A percentile compares a stretch with the other conserved stretches of the same genome.
Conservation (phyloP, 768 basidiomycete genomes). For the Clitopilus passeckerianus region DNA sequence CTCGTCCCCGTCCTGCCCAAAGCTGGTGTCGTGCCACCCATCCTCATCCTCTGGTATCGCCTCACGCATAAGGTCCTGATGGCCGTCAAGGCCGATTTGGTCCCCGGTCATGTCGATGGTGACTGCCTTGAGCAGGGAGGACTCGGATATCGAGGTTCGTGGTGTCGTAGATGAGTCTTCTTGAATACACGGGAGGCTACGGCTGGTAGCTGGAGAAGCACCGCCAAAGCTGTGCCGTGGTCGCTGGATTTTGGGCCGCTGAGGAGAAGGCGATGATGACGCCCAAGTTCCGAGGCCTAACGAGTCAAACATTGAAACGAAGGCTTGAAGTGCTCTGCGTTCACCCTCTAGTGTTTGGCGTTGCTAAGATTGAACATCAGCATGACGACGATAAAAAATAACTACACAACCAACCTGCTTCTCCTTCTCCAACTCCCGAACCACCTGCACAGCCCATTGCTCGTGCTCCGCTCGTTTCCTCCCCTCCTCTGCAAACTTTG, state of each 20-base stretch:
- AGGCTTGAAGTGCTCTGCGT: slow-evolving; percentile 70
- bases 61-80: background rate
- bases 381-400: background rate
- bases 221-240: background rate
- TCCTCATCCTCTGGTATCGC: background rate
- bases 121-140: background rate
- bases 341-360: slow-evolving; percentile 71
- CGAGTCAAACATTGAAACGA: slow-evolving; percentile 80
- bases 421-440: slow-evolving; percentile 75
- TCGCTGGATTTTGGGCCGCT: background rate
- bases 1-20: background rate
- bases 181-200: background rate
- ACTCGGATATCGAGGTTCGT: background rate
- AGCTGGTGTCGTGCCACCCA: background rate
- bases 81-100: background rate
- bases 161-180: background rate
- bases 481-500: slow-evolving; percentile 52
- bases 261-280: slow-evolving; percentile 14
- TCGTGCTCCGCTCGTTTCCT: slow-evolving; percentile 64
- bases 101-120: background rate
- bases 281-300: slow-evolving; percentile 46
- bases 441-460: slow-evolving; percentile 69
- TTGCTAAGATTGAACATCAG: slow-evolving; percentile 25
- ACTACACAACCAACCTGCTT: slow-evolving; percentile 45
- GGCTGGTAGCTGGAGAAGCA: background rate